phyloP scores from a whole-genome alignment of 2,329 filamentous ascomycete species.

The Venturia pyrina region DNA sequence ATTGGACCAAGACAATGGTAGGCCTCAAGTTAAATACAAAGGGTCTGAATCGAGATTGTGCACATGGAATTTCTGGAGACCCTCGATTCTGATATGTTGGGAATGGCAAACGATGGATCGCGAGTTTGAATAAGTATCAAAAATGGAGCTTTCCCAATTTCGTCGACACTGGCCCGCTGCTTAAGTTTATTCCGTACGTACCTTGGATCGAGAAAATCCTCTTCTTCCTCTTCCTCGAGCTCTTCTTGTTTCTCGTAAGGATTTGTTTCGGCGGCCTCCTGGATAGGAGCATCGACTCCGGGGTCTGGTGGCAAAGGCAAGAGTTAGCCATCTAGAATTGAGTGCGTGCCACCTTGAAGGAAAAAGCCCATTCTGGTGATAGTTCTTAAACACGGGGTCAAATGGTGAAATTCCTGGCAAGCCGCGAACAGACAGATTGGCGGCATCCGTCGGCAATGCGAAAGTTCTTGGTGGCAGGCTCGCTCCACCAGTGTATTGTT shows the following conservation, averaged over 20 bases:
- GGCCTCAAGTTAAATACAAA: too few species aligned
- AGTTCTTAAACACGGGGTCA: too few species aligned
- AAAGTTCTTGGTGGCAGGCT: too few species aligned
- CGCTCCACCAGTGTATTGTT: too few species aligned
- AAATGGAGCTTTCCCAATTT: neutral
- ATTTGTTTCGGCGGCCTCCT: conserved; percentile 34
- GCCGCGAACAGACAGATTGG: too few species aligned
- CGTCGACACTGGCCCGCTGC: neutral
- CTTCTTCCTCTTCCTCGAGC: conserved; percentile 29
- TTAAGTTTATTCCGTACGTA: conserved; percentile 14
- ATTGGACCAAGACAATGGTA: neutral
- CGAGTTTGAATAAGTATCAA: neutral
- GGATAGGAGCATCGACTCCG: conserved; percentile 40
- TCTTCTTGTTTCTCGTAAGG: conserved; percentile 23
- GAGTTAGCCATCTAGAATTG: neutral
- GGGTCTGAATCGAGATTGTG: too few species aligned
- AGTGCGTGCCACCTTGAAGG: too few species aligned
- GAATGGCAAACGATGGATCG: too few species aligned
- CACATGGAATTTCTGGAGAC: too few species aligned
- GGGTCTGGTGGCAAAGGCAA: conserved; percentile 30
- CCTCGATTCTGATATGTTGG: too few species aligned
- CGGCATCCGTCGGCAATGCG: neutral
- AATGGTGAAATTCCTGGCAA: too few species aligned
- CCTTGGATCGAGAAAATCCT: conserved; percentile 35
- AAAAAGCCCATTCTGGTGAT: too few species aligned